Evolutionary conservation across 2,329 filamentous ascomycete genomes (phyloP), one percentile per base, ranked within the genome.

Genomic region (Clarireedia homoeocarpa): DNA sequence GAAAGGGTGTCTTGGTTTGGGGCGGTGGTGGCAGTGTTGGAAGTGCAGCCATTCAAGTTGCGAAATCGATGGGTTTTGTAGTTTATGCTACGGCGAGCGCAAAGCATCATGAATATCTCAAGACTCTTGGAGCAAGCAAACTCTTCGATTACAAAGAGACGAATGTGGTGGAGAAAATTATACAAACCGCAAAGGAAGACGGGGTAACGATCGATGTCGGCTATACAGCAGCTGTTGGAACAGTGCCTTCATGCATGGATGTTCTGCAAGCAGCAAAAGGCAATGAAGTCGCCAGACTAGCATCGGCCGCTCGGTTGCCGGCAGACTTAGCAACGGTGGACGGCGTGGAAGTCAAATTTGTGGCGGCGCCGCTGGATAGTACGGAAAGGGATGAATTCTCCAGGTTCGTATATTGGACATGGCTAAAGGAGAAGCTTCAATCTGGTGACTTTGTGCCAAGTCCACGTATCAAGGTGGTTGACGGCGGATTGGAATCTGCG

Each of bases 261-360:
- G 78, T 82, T 65, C 81, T 79, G 66, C 79, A 82, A 53, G 77
- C 77, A 3, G 75, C 74, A 2, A 65, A 74, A 34, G 65, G 72
- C 3, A 74, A 74, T 1, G 75, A 74, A 1, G 61, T 81, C 4
- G 63, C 65, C 34, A 79, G 75, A 6, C 68, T 85, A 38, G 72
- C 73, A 15, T 72, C 72, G 58, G 82, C 80, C 0, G 67, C 82
- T 26, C 74, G 83, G 71, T 66, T 85, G 4, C 81, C 80, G 0
- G 74, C 83, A 26, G 79, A 51, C 10, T 15, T 34, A 4, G 17
- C 38, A 51, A 24, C 26, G 30, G 17, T 50, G 17, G 47, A 55
- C 12, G 53, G 47, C 17, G 15, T 55, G 2, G 40, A 44, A 17
- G 27, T 51, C 20, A 45, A 51, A 20, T 55, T 55, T 27, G 47